A percentile compares a stretch with the other conserved stretches of the same genome.
Evolutionary conservation across 2,329 filamentous ascomycete genomes (phyloP).

Genomic region (Microcera coccophila): DNA sequence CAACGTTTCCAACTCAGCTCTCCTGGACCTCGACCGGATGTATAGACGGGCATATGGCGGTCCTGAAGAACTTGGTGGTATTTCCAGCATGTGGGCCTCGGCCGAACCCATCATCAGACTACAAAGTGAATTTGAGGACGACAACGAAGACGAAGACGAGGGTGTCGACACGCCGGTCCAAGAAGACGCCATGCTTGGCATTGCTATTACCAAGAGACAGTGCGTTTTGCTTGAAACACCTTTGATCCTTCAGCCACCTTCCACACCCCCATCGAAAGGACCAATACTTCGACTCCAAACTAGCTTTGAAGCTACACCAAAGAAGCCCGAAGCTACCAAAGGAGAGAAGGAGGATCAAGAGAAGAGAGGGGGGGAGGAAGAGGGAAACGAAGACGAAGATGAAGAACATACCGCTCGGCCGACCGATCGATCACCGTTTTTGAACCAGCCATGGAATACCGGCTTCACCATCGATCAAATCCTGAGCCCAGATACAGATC

Average conservation of each 20-base stretch:
- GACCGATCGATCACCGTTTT: conserved; percentile 26
- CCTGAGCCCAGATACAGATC: conserved; percentile 28
- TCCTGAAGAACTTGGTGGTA: conserved; percentile 40
- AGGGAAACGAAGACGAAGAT: conserved; percentile 33
- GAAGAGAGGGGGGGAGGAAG: conserved; percentile 6
- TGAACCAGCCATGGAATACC: conserved; percentile 29
- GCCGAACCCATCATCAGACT: conserved; percentile 21
- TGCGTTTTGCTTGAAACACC: neutral
- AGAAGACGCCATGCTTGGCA: conserved; percentile 18
- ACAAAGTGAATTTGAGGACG: conserved; percentile 19
- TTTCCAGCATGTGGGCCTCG: conserved; percentile 36
- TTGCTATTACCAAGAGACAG: conserved; percentile 25
- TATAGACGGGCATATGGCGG: conserved; percentile 57
- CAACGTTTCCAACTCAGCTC: conserved; percentile 46
- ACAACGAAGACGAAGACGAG: conserved; percentile 22
- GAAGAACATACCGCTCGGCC: conserved; percentile 38
- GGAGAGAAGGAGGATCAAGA: conserved; percentile 1
- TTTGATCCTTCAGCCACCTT: conserved; percentile 1
- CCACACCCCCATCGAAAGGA: conserved; percentile 26
- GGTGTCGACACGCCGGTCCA: neutral
- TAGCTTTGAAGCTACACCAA: conserved; percentile 32
- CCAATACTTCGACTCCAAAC: conserved; percentile 43
- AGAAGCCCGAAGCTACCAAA: conserved; percentile 7
- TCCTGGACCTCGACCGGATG: conserved; percentile 53
- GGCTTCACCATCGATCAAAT: conserved; percentile 43